A percentile compares a stretch with the other conserved stretches of the same genome.
Evolutionary conservation across 768 basidiomycete genomes (phyloP).

Genomic region (Termitomyces sp.): DNA sequence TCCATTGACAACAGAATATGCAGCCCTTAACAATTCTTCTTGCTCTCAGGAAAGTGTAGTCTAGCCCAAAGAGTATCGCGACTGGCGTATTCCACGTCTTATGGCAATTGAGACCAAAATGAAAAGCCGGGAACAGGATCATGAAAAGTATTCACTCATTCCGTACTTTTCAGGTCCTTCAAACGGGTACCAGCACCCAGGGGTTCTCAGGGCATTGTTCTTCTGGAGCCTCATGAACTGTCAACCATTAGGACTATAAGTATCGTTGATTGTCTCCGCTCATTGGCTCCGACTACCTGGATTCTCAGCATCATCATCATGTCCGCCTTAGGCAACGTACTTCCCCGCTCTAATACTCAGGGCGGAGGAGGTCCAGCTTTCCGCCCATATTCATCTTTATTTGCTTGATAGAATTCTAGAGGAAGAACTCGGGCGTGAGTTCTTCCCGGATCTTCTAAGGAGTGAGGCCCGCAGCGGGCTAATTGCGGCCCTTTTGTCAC

Average conservation of each 20-base stretch:
- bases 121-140: neutral
- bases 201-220: slow-evolving; percentile 31
- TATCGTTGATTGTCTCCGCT: neutral
- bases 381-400: neutral
- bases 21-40: slow-evolving; percentile 48
- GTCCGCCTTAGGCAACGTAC: slow-evolving; percentile 56
- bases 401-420: neutral
- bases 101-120: slow-evolving; percentile 37
- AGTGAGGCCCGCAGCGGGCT: too few species aligned
- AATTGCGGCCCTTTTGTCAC: neutral
- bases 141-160: neutral
- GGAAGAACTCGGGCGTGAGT: slow-evolving; percentile 61
- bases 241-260: slow-evolving; percentile 21
- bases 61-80: slow-evolving; percentile 52
- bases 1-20: slow-evolving; percentile 38
- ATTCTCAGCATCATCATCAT: slow-evolving; percentile 54
- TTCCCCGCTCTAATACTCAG: slow-evolving; percentile 55
- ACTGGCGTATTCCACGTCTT: slow-evolving; percentile 63
- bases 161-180: slow-evolving; percentile 45
- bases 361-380: slow-evolving; percentile 37
- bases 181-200: slow-evolving; percentile 53
- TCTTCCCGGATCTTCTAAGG: slow-evolving; percentile 45
- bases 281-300: slow-evolving; percentile 23
- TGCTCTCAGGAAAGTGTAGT: slow-evolving; percentile 55
- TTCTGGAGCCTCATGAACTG: slow-evolving; percentile 65